These are phyloP conservation scores for Nothopassalora personata DNA, from an alignment of 2,329 filamentous ascomycete species.

Conservation along the genomic window DNA sequence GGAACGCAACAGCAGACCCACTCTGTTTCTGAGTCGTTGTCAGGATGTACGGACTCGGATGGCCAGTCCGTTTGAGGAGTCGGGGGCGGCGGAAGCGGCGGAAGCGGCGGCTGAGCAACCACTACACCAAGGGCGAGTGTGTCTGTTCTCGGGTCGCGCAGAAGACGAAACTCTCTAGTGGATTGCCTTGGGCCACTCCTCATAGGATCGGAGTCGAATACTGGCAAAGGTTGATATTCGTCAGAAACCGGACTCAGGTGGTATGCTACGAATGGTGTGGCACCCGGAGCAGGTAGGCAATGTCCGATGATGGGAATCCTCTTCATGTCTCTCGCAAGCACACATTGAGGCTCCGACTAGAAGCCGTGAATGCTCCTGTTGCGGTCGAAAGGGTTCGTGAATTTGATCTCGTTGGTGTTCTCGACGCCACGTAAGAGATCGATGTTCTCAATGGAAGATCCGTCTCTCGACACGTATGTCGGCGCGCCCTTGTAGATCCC, in stretches of 20 bases:
- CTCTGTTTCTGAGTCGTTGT: no score
- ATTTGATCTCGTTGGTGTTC: conserved; percentile 23
- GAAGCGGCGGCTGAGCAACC: no score
- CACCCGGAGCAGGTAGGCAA: not conserved
- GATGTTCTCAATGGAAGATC: conserved; percentile 44
- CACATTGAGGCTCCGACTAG: not conserved
- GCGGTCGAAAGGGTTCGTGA: conserved; percentile 18
- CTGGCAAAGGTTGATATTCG: not conserved
- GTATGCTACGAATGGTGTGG: not conserved
- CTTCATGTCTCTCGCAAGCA: not conserved
- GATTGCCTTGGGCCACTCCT: no score
- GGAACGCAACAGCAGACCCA: not conserved
- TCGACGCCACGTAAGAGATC: conserved; percentile 40
- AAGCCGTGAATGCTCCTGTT: conserved; percentile 1
- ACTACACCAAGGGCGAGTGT: no score
- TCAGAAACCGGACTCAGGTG: not conserved
- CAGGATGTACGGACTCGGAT: no score
- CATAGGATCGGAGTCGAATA: not conserved
- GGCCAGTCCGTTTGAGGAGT: no score
- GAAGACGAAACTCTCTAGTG: no score
- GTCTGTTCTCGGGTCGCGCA: no score
- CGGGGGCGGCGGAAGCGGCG: no score
- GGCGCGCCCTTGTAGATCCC: conserved; percentile 41
- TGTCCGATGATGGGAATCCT: not conserved
- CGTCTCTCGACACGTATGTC: conserved; percentile 35